Evolutionary conservation across 2,329 filamentous ascomycete species (phyloP), one percentile per base, ranked within the genome.

Genomic region (Sclerotinia trifoliorum): DNA sequence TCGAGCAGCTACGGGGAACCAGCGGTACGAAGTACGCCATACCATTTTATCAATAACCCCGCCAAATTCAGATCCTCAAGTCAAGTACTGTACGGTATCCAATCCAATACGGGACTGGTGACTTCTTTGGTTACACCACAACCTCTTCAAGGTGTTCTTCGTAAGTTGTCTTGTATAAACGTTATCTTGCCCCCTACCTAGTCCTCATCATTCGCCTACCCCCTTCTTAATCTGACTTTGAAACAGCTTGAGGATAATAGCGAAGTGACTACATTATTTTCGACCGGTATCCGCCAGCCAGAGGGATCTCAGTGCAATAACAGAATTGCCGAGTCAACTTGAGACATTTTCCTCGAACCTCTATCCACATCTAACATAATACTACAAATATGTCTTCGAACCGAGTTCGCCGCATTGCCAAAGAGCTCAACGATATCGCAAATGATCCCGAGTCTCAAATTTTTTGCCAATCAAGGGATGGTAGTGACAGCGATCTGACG

Each of bases 391-490:
- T 77, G 75, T 70, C 75, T 65, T 76, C 75, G 49, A 78, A 78
- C 68, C 72, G 77, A 49, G 56, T 74, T 24, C 77, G 88, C 63
- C 85, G 88, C 63, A 85, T 95, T 65, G 82, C 86, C 72, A 94
- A 94, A 80, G 92, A 95, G 83, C 83, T 95, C 67, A 81, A 82
- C 70, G 92, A 94, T 76, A 92, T 95, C 73, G 80, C 88, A 62
- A 83, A 83, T 70, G 95, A 99, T 77, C 84, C 86, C 67, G 86
- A 87, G 70, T 96, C 93, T 26, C 89, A 92, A 70, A 92, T 98
- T 75, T 84, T 84, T 42, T 92, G 91, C 19, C 82, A 87, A 65
- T 84, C 88, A 0, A 81, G 88, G 68, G 84, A 86, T 70, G 86
- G 86, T 71, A 56, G 56, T 58, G 85, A 87, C 72, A 49, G 56